Evolutionary conservation across 2,329 filamentous ascomycete genomes (phyloP), one percentile per base, ranked within the genome.

Genomic region (Venturia carpophila): DNA sequence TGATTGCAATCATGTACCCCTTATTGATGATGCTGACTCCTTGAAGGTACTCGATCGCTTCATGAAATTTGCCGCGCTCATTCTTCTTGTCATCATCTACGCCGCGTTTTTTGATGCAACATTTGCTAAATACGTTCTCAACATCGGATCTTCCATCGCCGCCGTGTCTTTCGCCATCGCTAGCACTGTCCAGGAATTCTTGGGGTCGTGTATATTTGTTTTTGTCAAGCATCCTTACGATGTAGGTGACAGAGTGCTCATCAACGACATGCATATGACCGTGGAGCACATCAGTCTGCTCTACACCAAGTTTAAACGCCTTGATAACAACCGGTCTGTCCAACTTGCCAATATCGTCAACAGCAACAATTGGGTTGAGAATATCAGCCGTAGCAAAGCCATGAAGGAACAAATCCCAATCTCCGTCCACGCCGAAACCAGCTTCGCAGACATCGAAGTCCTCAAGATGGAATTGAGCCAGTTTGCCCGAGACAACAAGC

Each of bases 281-380:
- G 72, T 74, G 6, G 70, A 73, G 62, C 70, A 70, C 64, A 74
- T 73, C 64, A 70, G 68, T n/a, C 66, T 74, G 5, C 72, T 74
- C 68, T 74, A 73, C 69, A 70, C 70, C 30, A 69, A 73, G 34
- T 74, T 75, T 68, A 68, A 71, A 11, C 69, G 71, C 9, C 69
- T 70, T 11, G 71, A 73, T 64, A 72, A 64, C 30, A 69, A 71
- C 60, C 69, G 69, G 42, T 68, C 66, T 10, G 70, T 74, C 1
- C 73, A 74, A 56, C 73, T 75, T 60, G 73, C 74, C 6, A 75
- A 77, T 67, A 72, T 70, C 45, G 67, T 74, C 41, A 72, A 74
- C 41, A 76, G 74, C 65, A 71, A 68, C 17, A 67, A 73, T n/a
- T 76, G 71, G 72, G 74, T 77, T 64, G 73, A 76, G 67, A 77